A percentile compares a stretch with the other conserved stretches of the same genome.
Evolutionary conservation across 495 filamentous ascomycete genomes (phyloP).

Genomic region (Evansstolkia leycettana): DNA sequence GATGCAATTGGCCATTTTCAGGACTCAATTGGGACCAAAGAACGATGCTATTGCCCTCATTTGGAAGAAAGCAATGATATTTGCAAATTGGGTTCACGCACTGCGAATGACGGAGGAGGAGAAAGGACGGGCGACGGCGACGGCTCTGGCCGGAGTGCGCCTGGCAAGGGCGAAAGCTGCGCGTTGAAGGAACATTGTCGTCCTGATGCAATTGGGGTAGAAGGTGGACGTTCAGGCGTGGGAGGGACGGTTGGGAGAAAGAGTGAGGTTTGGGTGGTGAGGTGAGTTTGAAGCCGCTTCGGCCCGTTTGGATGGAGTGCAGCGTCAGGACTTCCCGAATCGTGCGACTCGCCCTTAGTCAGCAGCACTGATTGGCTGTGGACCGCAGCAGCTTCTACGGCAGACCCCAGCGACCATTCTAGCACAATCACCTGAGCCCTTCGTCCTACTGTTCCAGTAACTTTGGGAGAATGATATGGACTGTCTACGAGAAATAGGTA

Average conservation of each 20-base stretch:
- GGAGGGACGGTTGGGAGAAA: conserved; percentile 13
- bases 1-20: not conserved
- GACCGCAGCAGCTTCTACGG: conserved; percentile 17
- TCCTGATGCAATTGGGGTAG: conserved; percentile 18
- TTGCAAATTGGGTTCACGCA: conserved; percentile 22
- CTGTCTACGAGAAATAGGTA: no score
- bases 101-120: conserved; percentile 35
- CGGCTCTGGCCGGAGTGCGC: conserved; percentile 51
- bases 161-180: conserved; percentile 59
- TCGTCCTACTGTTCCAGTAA: no score
- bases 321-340: conserved; percentile 4
- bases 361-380: conserved; percentile 24
- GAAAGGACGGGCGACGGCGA: conserved; percentile 34
- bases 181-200: conserved; percentile 81
- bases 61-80: not conserved
- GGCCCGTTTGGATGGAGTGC: conserved; percentile 17
- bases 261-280: conserved; percentile 30
- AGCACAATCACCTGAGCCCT: conserved; percentile 14
- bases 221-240: conserved; percentile 12
- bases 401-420: conserved; percentile 4
- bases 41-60: conserved; percentile 14
- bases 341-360: conserved; percentile 19
- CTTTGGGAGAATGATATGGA: no score
- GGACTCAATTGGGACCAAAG: conserved; percentile 12
- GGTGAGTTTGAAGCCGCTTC: conserved; percentile 38